Conservation (phyloP, 2,329 filamentous ascomycete genomes). For the Ophiostoma ips region DNA sequence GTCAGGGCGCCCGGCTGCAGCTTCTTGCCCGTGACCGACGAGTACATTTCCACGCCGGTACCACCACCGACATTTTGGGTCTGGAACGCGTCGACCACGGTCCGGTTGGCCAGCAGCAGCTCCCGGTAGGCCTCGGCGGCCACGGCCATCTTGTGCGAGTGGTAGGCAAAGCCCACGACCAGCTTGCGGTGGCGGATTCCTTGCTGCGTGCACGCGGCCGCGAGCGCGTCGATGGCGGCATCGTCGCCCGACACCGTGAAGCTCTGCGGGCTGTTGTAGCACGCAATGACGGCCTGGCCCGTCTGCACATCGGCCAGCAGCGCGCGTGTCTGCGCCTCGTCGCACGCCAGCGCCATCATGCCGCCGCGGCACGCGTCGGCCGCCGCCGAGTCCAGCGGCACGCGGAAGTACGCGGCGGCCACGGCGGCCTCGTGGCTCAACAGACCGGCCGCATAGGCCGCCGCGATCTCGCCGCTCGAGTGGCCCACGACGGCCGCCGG, state of each 20-base stretch:
- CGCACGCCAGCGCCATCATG: conserved; percentile 33
- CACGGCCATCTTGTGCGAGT: conserved; percentile 20
- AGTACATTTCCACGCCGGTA: conserved; percentile 14
- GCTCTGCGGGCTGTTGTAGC: conserved; percentile 23
- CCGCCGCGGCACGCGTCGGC: conserved; percentile 19
- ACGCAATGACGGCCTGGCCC: conserved; percentile 21
- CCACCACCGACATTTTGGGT: not conserved
- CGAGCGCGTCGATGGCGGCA: conserved; percentile 9
- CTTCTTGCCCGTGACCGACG: conserved; percentile 13
- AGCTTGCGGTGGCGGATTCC: conserved; percentile 17
- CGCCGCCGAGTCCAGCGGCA: conserved; percentile 19
- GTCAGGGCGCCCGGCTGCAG: conserved; percentile 12
- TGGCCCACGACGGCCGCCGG: conserved; percentile 30
- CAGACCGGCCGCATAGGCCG: conserved; percentile 33
- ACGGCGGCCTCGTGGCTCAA: conserved; percentile 29
- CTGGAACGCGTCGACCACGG: conserved; percentile 3
- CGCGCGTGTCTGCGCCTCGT: conserved; percentile 22
- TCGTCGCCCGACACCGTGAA: conserved; percentile 23
- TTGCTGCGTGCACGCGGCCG: not conserved
- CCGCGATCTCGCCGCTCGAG: conserved; percentile 36
- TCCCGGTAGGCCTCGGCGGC: conserved; percentile 14
- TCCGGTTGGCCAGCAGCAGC: conserved; percentile 11
- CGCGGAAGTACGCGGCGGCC: conserved; percentile 30
- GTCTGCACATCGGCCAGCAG: conserved; percentile 12
- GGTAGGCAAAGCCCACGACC: conserved; percentile 21